These are phyloP conservation scores for Teratosphaeria zuluensis DNA, from an alignment of 2,329 filamentous ascomycete species.

Conservation along the genomic window DNA sequence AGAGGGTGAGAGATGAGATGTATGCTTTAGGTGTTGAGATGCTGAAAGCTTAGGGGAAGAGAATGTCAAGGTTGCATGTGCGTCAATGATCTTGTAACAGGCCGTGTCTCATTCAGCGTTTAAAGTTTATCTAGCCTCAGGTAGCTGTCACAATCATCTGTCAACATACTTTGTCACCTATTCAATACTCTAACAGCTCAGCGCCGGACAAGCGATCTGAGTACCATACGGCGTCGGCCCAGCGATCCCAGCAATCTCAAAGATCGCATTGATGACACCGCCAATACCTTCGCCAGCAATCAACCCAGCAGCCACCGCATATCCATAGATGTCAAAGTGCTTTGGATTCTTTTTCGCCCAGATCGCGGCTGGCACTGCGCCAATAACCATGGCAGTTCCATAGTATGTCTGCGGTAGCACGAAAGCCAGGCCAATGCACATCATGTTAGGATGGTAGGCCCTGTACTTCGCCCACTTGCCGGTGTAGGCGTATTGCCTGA, in stretches of 20 bases:
- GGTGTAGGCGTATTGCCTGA: slow-evolving; percentile 47
- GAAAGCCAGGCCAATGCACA: slow-evolving; percentile 50
- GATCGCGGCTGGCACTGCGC: slow-evolving; percentile 41
- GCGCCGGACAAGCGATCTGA: slow-evolving; percentile 32
- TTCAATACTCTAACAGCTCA: slow-evolving; percentile 16
- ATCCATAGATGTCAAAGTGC: slow-evolving; percentile 48
- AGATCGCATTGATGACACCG: slow-evolving; percentile 51
- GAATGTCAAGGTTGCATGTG: background rate
- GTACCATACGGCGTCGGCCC: slow-evolving; percentile 33
- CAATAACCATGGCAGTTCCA: slow-evolving; percentile 50
- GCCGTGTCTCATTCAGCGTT: too few species aligned
- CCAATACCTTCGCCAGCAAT: slow-evolving; percentile 57
- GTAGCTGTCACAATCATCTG: too few species aligned
- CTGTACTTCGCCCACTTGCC: slow-evolving; percentile 46
- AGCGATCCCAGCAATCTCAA: slow-evolving; percentile 36
- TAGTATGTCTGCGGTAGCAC: slow-evolving; percentile 49
- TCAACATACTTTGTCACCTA: too few species aligned
- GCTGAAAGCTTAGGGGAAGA: background rate
- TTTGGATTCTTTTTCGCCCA: slow-evolving; percentile 47
- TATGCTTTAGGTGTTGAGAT: background rate
- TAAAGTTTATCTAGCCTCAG: too few species aligned
- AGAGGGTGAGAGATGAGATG: background rate
- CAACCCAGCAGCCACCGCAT: slow-evolving; percentile 50
- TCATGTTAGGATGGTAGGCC: slow-evolving; percentile 52
- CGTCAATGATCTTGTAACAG: background rate